A percentile compares a stretch with the other conserved stretches of the same genome.
phyloP scores from a whole-genome alignment of 1,284 basidiomycete species.

The Hortiboletus rubellus region DNA sequence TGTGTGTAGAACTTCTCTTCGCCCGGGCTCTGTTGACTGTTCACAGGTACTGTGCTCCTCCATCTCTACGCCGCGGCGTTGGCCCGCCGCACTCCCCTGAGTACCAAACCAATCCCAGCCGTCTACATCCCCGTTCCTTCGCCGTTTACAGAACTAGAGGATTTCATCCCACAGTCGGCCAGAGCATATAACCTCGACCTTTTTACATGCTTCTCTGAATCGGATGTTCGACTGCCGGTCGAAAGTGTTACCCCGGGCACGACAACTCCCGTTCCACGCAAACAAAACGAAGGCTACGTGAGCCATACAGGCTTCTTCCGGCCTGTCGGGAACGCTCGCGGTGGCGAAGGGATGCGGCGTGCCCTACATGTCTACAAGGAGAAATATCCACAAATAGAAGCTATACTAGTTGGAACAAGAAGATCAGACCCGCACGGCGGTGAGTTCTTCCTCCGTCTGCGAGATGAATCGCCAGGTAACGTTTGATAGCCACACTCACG shows the following conservation, averaged over 20 bases:
- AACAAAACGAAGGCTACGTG: conserved; percentile 1
- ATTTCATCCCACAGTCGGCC: conserved; percentile 73
- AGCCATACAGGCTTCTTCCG: conserved; percentile 1
- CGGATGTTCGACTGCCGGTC: conserved; percentile 34
- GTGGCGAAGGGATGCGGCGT: conserved; percentile 79
- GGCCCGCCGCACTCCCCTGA: conserved; percentile 41
- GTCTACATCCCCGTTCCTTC: conserved; percentile 91
- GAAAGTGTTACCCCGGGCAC: conserved; percentile 35
- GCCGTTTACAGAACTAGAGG: conserved; percentile 84
- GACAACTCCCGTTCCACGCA: conserved; percentile 15
- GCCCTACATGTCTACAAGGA: conserved; percentile 79
- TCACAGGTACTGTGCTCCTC: conserved; percentile 86
- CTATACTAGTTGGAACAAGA: conserved; percentile 88
- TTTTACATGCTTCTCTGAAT: conserved; percentile 54
- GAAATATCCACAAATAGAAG: conserved; percentile 63
- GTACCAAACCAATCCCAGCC: conserved; percentile 61
- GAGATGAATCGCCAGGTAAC: neutral
- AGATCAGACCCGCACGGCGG: conserved; percentile 91
- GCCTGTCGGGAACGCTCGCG: conserved; percentile 51
- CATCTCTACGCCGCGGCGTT: conserved; percentile 84
- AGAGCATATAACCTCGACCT: conserved; percentile 79
- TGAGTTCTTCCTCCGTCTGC: conserved; percentile 42
- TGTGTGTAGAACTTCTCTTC: conserved; percentile 57
- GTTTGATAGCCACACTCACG: conserved; percentile 57
- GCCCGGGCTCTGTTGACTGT: conserved; percentile 3